phyloP scores from a whole-genome alignment of 768 basidiomycete species.

The Lepiota brunneoincarnata region DNA sequence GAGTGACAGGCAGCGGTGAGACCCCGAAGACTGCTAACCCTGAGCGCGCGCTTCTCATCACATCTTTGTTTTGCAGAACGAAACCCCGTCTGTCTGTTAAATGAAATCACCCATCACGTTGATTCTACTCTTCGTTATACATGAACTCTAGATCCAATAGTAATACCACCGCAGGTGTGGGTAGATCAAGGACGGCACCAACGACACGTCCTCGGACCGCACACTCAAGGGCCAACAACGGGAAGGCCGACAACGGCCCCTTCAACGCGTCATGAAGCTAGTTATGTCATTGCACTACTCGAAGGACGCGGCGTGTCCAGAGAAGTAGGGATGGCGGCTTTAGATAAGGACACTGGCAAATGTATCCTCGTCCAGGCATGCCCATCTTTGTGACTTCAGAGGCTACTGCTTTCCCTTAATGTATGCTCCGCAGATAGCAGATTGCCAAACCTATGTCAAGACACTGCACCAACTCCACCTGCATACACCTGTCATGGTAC shows the following conservation, averaged over 20 bases:
- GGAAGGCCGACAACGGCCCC: conserved; percentile 66
- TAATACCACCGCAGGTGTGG: not conserved
- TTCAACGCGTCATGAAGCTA: conserved; percentile 57
- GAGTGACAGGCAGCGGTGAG: too few relatives aligned
- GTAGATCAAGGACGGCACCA: conserved; percentile 9
- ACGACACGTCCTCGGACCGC: conserved; percentile 47
- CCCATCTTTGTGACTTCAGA: not conserved
- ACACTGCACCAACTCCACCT: conserved; percentile 84
- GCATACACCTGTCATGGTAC: conserved; percentile 64
- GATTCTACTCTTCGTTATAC: not conserved
- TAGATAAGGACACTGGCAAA: conserved; percentile 76
- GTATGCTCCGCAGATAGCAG: conserved; percentile 55
- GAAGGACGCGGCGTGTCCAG: conserved; percentile 77
- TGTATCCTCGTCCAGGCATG: conserved; percentile 78
- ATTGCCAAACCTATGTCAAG: conserved; percentile 87
- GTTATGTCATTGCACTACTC: conserved; percentile 64
- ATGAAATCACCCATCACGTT: not conserved
- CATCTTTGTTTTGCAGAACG: too few relatives aligned
- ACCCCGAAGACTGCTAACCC: too few relatives aligned
- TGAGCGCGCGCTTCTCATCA: too few relatives aligned
- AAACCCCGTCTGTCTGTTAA: too few relatives aligned
- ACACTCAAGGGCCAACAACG: conserved; percentile 56
- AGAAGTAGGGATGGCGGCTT: conserved; percentile 85
- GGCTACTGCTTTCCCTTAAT: not conserved
- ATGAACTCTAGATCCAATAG: not conserved